These are phyloP conservation scores for Saccharomyces hybrid DNA, from an alignment of 1,139 yeast genomes.

Conservation along the genomic window DNA sequence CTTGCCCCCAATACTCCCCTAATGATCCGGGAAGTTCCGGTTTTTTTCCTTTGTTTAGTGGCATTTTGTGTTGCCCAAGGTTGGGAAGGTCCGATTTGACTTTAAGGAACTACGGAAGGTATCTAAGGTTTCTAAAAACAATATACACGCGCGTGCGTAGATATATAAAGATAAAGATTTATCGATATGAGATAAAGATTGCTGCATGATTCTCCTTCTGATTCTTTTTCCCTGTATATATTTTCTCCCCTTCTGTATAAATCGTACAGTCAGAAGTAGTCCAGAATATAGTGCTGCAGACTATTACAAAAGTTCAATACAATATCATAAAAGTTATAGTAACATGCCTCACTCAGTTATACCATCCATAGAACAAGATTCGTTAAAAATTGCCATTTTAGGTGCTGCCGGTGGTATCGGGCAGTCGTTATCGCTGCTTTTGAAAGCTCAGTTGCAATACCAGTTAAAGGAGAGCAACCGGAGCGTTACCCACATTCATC, in stretches of 20 bases:
- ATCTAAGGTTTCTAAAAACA: neutral
- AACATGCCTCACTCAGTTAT: conserved; percentile 21
- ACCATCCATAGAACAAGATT: conserved; percentile 5
- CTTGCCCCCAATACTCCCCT: neutral
- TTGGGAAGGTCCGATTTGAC: neutral
- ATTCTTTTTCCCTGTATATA: neutral
- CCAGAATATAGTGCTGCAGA: neutral
- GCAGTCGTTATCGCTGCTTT: conserved; percentile 80
- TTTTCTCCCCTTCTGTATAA: neutral
- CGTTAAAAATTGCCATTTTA: conserved; percentile 54
- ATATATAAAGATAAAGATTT: neutral
- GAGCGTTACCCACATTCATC: conserved; percentile 32
- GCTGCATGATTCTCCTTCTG: neutral
- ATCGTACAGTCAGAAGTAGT: neutral
- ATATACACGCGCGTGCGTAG: neutral
- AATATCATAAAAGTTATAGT: neutral
- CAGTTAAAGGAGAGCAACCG: neutral
- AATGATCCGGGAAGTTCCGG: neutral
- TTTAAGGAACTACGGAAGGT: neutral
- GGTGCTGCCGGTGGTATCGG: conserved; percentile 92
- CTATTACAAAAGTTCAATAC: neutral
- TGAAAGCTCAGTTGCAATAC: conserved; percentile 47
- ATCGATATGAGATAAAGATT: neutral
- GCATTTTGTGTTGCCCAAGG: neutral
- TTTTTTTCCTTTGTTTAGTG: neutral